Percentiles rank a stretch among this genome's conserved stretches.
These are phyloP conservation scores for Melanopsichium pennsylvanicum DNA, from an alignment of 1,284 basidiomycete genomes.

Conservation along the genomic window DNA sequence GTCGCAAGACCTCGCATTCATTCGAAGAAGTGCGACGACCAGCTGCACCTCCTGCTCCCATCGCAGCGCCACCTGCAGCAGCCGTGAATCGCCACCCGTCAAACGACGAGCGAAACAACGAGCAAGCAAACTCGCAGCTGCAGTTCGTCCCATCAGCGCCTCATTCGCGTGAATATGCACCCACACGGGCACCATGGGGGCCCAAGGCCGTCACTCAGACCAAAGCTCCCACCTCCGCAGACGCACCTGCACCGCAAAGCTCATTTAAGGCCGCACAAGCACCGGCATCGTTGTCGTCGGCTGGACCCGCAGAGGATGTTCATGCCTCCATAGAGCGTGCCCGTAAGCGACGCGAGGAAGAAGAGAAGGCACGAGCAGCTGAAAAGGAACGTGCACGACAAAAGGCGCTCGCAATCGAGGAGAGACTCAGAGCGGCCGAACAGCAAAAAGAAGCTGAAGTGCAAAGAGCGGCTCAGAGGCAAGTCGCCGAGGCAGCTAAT, in stretches of 20 bases:
- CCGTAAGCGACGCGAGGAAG: constrained; percentile 59
- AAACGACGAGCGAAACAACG: background rate
- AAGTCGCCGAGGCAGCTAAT: constrained; percentile 10
- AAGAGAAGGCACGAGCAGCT: constrained; percentile 51
- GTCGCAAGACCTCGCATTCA: constrained; percentile 30
- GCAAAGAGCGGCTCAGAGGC: constrained; percentile 24
- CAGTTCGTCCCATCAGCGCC: background rate
- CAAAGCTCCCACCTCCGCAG: background rate
- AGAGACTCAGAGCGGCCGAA: constrained; percentile 50
- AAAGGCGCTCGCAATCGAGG: constrained; percentile 59
- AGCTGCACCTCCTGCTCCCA: background rate
- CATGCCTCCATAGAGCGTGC: constrained; percentile 61
- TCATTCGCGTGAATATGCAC: background rate
- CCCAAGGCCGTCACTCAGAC: constrained; percentile 21
- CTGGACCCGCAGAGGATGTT: constrained; percentile 48
- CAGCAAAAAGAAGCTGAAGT: constrained; percentile 41
- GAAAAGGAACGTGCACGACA: constrained; percentile 59
- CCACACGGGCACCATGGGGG: constrained; percentile 26
- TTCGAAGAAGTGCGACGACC: constrained; percentile 22
- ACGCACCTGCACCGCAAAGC: background rate
- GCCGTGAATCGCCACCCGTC: background rate
- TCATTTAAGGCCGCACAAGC: background rate
- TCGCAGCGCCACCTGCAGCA: background rate
- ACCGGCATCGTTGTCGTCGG: background rate
- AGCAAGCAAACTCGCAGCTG: constrained; percentile 1